A percentile compares a stretch with the other conserved stretches of the same genome.
Conservation (phyloP, 2,329 filamentous ascomycete genomes). For the Malbranchea zuffiana region DNA sequence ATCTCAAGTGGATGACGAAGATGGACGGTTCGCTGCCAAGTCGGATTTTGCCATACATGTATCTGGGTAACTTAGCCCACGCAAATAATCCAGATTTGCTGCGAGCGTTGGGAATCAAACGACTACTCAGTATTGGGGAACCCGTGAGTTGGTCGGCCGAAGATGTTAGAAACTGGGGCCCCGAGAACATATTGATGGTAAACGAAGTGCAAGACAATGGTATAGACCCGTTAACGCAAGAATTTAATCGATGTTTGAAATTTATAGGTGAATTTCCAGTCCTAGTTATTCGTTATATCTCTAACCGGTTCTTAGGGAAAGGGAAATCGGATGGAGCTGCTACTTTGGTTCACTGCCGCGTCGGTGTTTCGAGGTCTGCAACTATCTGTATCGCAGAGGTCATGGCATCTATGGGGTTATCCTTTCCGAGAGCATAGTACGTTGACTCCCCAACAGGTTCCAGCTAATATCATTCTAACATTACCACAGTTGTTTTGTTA, state of each 20-base stretch:
- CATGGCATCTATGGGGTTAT: constrained; percentile 70
- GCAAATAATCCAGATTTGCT: constrained; percentile 87
- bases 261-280: constrained; percentile 67
- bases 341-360: constrained; percentile 89
- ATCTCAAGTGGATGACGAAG: constrained; percentile 69
- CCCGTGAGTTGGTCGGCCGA: constrained; percentile 67
- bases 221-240: constrained; percentile 77
- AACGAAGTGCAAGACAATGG: constrained; percentile 92
- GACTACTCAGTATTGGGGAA: constrained; percentile 88
- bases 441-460: constrained; percentile 20
- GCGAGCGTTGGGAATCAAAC: constrained; percentile 65
- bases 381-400: constrained; percentile 99
- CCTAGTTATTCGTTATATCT: neutral
- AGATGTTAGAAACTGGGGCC: constrained; percentile 60
- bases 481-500: constrained; percentile 65
- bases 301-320: constrained; percentile 47
- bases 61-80: constrained; percentile 83
- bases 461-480: constrained; percentile 4
- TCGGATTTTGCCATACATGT: constrained; percentile 84
- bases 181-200: constrained; percentile 67
- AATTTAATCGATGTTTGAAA: constrained; percentile 74
- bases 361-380: constrained; percentile 87
- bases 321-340: constrained; percentile 67
- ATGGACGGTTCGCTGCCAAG: constrained; percentile 88
- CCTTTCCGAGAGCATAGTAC: constrained; percentile 80